phyloP scores from a whole-genome alignment of 129 eudicot genomes.

The Helianthus tuberosus region DNA sequence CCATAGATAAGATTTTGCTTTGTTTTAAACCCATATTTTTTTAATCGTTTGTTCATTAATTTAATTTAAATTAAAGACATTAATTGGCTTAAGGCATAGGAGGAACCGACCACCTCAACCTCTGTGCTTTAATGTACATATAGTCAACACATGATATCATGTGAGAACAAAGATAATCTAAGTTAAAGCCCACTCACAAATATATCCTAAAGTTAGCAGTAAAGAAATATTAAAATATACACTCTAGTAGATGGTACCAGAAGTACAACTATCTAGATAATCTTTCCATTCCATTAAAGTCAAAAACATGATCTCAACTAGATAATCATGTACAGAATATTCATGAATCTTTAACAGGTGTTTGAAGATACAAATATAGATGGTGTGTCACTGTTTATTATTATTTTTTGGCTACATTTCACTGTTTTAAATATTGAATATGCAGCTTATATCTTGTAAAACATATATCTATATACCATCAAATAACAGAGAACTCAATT shows the following conservation, averaged over 20 bases:
- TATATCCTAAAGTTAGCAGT: conserved; percentile 17
- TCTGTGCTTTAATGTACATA: conserved; percentile 8
- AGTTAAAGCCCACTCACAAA: conserved; percentile 15
- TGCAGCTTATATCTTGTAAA: not conserved
- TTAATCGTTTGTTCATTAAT: not conserved
- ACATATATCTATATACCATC: not conserved
- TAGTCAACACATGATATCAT: conserved; percentile 37
- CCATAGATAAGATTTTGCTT: too few species aligned
- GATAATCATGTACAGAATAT: conserved; percentile 10
- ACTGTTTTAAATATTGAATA: not conserved
- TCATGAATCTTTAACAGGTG: not conserved
- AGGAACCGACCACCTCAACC: conserved; percentile 19
- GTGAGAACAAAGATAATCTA: conserved; percentile 28
- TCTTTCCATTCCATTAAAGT: conserved; percentile 16
- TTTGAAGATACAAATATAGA: not conserved
- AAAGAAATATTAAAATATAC: conserved; percentile 1
- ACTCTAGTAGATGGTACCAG: not conserved
- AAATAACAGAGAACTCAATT: not conserved
- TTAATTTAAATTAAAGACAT: not conserved
- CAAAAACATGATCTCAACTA: conserved; percentile 30
- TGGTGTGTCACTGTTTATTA: not conserved
- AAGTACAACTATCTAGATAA: conserved; percentile 18
- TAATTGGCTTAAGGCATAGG: not conserved
- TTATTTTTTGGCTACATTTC: not conserved
- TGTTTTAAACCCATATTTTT: not conserved